These are phyloP conservation scores for Hypoxylon fragiforme DNA, from an alignment of 495 filamentous ascomycete species.

Conservation along the genomic window DNA sequence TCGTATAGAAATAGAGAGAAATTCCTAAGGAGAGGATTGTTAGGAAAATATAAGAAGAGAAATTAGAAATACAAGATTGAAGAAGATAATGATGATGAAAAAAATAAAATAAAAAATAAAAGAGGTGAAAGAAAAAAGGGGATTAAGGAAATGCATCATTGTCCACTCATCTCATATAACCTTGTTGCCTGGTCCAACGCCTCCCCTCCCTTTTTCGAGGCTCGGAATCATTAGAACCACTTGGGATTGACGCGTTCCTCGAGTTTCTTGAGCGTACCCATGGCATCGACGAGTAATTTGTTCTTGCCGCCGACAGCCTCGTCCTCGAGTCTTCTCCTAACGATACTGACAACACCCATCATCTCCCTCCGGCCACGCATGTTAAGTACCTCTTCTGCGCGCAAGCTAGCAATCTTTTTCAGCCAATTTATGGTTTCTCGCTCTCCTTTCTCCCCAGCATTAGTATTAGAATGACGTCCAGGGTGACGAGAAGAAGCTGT, in stretches of 20 bases:
- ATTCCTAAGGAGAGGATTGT: not conserved
- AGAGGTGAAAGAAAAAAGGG: conserved; percentile 11
- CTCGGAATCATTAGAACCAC: conserved; percentile 40
- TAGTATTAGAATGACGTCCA: conserved; percentile 22
- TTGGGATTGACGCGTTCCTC: conserved; percentile 43
- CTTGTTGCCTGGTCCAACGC: not conserved
- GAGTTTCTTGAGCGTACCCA: conserved; percentile 47
- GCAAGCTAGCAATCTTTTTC: conserved; percentile 27
- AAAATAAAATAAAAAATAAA: conserved; percentile 9
- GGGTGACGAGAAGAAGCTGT: conserved; percentile 8
- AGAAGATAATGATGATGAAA: not conserved
- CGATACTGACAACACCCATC: conserved; percentile 44
- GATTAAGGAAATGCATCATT: conserved; percentile 22
- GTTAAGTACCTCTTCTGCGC: conserved; percentile 36
- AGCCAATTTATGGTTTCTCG: conserved; percentile 31
- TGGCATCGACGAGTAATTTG: conserved; percentile 49
- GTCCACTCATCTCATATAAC: conserved; percentile 14
- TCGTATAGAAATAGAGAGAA: conserved; percentile 10
- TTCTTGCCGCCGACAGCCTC: conserved; percentile 45
- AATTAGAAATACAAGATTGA: not conserved
- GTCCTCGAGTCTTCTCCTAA: conserved; percentile 43
- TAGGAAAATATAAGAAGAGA: not conserved
- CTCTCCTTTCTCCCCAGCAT: conserved; percentile 28
- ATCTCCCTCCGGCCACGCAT: conserved; percentile 39
- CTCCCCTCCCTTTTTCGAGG: conserved; percentile 1